These are phyloP conservation scores for Coemansia sp. DNA, from an alignment of 371 early-diverging fungal genomes.

Conservation along the genomic window DNA sequence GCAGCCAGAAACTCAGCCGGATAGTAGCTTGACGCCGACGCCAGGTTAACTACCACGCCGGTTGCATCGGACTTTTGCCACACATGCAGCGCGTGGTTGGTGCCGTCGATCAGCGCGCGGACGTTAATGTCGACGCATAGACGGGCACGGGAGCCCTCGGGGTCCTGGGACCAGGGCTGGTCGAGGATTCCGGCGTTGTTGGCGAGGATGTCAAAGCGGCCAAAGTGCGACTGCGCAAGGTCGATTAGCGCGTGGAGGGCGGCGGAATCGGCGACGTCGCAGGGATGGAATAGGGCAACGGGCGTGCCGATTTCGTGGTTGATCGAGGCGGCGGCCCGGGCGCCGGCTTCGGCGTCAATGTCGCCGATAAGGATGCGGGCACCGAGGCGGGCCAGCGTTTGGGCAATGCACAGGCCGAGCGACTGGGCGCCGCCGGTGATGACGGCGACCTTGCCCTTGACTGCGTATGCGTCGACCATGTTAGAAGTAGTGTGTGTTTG, in stretches of 20 bases:
- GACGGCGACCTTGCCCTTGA: conserved; percentile 28
- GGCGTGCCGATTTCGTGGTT: not conserved
- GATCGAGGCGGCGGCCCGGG: not conserved
- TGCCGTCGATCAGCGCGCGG: conserved; percentile 60
- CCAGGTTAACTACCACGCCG: conserved; percentile 70
- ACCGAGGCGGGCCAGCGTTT: conserved; percentile 16
- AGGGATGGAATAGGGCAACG: conserved; percentile 16
- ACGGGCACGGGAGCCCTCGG: conserved; percentile 40
- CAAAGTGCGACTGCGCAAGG: conserved; percentile 12
- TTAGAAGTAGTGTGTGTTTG: not conserved
- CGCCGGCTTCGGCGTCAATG: not conserved
- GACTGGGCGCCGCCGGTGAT: conserved; percentile 33
- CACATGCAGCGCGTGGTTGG: conserved; percentile 63
- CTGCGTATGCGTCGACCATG: conserved; percentile 12
- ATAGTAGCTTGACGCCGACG: conserved; percentile 67
- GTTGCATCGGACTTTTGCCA: conserved; percentile 52
- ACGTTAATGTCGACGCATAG: conserved; percentile 60
- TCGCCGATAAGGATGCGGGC: conserved; percentile 28
- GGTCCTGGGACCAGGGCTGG: conserved; percentile 34
- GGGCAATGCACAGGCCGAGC: conserved; percentile 16
- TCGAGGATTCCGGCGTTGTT: conserved; percentile 62
- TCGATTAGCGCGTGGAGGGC: conserved; percentile 18
- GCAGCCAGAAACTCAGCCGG: conserved; percentile 63
- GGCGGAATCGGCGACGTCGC: conserved; percentile 19
- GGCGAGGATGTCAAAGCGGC: conserved; percentile 53